Evolutionary conservation across 331 rosid genomes (phyloP).

Genomic region (Cydonia oblonga): DNA sequence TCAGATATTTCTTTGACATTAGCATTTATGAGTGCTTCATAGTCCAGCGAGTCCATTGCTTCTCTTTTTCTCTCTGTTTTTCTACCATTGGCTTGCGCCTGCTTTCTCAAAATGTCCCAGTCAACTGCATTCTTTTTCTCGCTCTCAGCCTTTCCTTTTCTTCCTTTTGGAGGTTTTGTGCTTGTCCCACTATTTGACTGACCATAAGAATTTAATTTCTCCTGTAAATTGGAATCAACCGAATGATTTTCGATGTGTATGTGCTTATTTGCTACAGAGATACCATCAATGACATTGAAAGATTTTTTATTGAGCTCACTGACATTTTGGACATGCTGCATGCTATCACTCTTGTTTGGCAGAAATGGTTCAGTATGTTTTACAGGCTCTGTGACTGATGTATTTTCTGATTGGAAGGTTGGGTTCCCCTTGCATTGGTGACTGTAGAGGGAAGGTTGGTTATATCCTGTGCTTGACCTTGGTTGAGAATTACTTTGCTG

Average conservation of each 20-base stretch:
- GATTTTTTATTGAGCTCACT: constrained; percentile 22
- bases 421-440: constrained; percentile 25
- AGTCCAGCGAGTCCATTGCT: constrained; percentile 77
- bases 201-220: background rate
- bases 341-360: constrained; percentile 15
- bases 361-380: constrained; percentile 16
- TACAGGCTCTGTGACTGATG: constrained; percentile 19
- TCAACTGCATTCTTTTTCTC: constrained; percentile 34
- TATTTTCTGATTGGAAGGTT: constrained; percentile 23
- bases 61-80: constrained; percentile 38
- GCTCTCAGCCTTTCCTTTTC: constrained; percentile 11
- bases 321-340: constrained; percentile 18
- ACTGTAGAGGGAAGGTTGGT: constrained; percentile 12
- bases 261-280: background rate
- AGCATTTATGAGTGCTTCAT: constrained; percentile 69
- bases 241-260: constrained; percentile 16
- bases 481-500: background rate
- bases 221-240: constrained; percentile 23
- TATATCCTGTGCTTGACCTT: constrained; percentile 15
- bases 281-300: constrained; percentile 14
- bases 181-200: no score
- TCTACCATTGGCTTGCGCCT: constrained; percentile 30
- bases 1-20: constrained; percentile 46
- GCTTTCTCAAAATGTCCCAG: constrained; percentile 82
- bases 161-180: constrained; percentile 20